A percentile compares a stretch with the other conserved stretches of the same genome.
phyloP scores from a whole-genome alignment of 164 flowering plant genomes.

The Akebia trifoliata region DNA sequence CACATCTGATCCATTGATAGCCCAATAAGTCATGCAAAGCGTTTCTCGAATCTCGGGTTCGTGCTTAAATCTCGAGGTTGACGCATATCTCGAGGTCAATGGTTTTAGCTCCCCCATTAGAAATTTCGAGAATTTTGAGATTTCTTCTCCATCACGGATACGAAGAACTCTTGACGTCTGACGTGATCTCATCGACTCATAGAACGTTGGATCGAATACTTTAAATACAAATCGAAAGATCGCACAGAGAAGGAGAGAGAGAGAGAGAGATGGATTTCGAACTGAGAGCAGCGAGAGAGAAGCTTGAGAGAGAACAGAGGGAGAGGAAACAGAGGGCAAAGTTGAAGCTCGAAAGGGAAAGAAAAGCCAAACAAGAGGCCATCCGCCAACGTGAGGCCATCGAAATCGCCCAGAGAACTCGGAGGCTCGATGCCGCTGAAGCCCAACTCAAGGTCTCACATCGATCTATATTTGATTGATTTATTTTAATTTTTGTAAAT shows the following conservation, averaged over 20 bases:
- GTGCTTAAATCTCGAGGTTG: no score
- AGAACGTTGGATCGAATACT: no score
- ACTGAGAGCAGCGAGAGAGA: constrained; percentile 85
- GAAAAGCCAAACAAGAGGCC: constrained; percentile 65
- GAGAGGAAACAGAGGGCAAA: constrained; percentile 80
- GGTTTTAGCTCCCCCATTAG: no score
- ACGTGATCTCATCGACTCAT: no score
- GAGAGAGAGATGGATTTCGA: constrained; percentile 81
- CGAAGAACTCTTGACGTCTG: no score
- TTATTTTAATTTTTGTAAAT: background rate
- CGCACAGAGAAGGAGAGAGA: constrained; percentile 16
- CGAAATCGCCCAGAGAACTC: constrained; percentile 62
- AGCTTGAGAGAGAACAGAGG: constrained; percentile 82
- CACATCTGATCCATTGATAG: no score
- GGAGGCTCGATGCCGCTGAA: constrained; percentile 71
- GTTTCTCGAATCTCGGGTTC: no score
- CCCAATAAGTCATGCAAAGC: no score
- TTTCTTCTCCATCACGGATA: no score
- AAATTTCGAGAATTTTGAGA: no score
- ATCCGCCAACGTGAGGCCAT: constrained; percentile 69
- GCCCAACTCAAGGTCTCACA: constrained; percentile 62
- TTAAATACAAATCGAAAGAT: no score
- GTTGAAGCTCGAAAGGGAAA: constrained; percentile 54
- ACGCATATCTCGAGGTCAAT: no score
- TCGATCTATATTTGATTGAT: background rate